A percentile compares a stretch with the other conserved stretches of the same genome.
Evolutionary conservation across 352 stramenopile species (phyloP).

Genomic region (Phytophthora meadii): DNA sequence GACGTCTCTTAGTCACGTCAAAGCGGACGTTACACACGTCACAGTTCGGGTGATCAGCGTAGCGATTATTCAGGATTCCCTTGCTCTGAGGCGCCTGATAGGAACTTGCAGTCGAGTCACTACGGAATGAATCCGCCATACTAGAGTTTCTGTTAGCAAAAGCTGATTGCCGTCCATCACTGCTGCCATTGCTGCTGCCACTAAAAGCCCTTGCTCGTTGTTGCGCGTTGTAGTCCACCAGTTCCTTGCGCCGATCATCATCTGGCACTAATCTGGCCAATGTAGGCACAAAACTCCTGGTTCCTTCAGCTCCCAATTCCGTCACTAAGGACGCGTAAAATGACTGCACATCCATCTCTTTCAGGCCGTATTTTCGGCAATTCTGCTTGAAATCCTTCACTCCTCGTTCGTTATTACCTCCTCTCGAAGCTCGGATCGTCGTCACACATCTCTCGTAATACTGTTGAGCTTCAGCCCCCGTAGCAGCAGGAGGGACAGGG

Average conservation of each 20-base stretch:
- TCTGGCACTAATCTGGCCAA: slow-evolving; percentile 65
- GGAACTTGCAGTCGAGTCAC: slow-evolving; percentile 31
- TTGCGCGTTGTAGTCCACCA: slow-evolving; percentile 61
- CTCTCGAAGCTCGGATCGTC: slow-evolving; percentile 58
- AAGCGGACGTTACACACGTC: slow-evolving; percentile 67
- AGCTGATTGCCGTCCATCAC: slow-evolving; percentile 10
- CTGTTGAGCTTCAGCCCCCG: slow-evolving; percentile 57
- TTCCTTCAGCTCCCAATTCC: slow-evolving; percentile 53
- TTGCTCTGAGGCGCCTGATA: slow-evolving; percentile 34
- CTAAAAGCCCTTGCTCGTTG: slow-evolving; percentile 21
- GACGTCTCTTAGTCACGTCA: slow-evolving; percentile 63
- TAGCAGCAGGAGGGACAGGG: slow-evolving; percentile 55
- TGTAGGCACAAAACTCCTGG: slow-evolving; percentile 50
- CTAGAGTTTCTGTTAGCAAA: slow-evolving; percentile 36
- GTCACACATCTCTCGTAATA: slow-evolving; percentile 64
- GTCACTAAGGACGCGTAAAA: slow-evolving; percentile 65
- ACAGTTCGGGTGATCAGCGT: slow-evolving; percentile 65
- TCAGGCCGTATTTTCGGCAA: slow-evolving; percentile 58
- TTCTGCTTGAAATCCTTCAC: slow-evolving; percentile 76
- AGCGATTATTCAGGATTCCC: slow-evolving; percentile 71
- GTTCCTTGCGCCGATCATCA: slow-evolving; percentile 50
- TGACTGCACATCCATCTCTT: slow-evolving; percentile 57
- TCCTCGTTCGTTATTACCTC: slow-evolving; percentile 59
- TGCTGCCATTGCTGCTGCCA: slow-evolving; percentile 18
- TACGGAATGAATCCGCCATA: slow-evolving; percentile 46